Evolutionary conservation across 2,329 filamentous ascomycete genomes (phyloP), one percentile per base, ranked within the genome.

Genomic region (Curvularia eragrostidis): DNA sequence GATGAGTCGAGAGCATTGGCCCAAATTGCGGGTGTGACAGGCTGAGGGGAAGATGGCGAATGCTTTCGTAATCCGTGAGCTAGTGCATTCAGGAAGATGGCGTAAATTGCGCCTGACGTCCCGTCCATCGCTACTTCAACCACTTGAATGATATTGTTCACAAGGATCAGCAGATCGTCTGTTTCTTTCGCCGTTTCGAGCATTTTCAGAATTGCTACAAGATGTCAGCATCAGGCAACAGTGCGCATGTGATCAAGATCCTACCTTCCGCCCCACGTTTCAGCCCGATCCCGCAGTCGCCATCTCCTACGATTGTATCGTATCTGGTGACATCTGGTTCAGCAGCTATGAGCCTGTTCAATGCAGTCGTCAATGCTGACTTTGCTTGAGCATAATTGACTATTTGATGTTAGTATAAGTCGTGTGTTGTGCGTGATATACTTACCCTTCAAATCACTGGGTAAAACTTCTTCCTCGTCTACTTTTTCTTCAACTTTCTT

Each of bases 81-180:
- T 5, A 97, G 87, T 0, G 92, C 88, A 74, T 96, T 96, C 59
- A 97, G 83, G 82, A 96, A 97, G 75, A 97, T 97, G 71, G 91
- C 90, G 73, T 91, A 91, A 54, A 91, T 83, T 23, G 89, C 89
- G n/a, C 89, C 89, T 1, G 87, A 89, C 2, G 89, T 91, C 48
- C 89, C 89, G 70, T 91, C 89, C 89, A 91, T 91, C 56, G 80
- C 85, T 39, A 83, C 84, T 72, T 91, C 89, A 15, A 91, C 86
- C 1, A 88, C 82, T 28, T 82, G 82, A 55, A 85, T 85, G 63
- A 90, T 86, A 57, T 81, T 80, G 67, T 84, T 81, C 47, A 91
- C 74, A 58, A 87, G 85, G 47, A 84, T 75, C 10, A 88, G 82
- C 13, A 84, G 80, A 69, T 91, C 88, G 48, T 84, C 80, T 7